Conservation (phyloP, 73 alveolate genomes). For the Paramecium tetraurelia region DNA sequence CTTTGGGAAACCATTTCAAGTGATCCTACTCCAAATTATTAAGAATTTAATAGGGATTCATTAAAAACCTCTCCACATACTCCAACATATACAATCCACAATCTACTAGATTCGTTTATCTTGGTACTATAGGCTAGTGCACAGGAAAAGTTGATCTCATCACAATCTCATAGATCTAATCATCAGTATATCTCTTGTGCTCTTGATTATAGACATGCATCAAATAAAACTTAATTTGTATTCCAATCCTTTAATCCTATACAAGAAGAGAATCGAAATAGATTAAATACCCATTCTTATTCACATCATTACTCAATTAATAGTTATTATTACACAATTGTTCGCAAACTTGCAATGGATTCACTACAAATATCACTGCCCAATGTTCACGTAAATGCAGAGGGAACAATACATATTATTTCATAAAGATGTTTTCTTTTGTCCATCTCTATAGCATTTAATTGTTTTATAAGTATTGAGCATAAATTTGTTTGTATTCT, state of each 20-base stretch:
- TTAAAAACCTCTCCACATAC: conserved; percentile 54
- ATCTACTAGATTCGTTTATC: conserved; percentile 59
- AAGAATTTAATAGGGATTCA: conserved; percentile 30
- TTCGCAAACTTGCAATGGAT: conserved; percentile 31
- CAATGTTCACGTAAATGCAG: conserved; percentile 38
- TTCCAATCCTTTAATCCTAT: conserved; percentile 3
- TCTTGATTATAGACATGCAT: neutral
- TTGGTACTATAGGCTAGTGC: conserved; percentile 40
- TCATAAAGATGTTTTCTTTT: neutral
- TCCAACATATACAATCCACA: conserved; percentile 62
- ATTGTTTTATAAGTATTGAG: neutral
- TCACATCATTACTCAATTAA: neutral
- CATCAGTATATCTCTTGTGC: neutral
- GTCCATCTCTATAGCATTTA: neutral
- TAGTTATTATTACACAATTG: neutral
- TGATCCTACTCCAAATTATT: conserved; percentile 18
- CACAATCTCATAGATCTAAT: neutral
- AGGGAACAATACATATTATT: neutral
- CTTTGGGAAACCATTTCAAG: conserved; percentile 47
- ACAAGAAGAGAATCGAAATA: conserved; percentile 1
- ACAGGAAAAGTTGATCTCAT: neutral
- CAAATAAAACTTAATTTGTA: neutral
- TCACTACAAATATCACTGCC: conserved; percentile 47
- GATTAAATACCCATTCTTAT: conserved; percentile 9
- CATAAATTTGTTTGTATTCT: neutral